Conservation (phyloP, 2,329 filamentous ascomycete genomes). For the Clonostachys rosea region DNA sequence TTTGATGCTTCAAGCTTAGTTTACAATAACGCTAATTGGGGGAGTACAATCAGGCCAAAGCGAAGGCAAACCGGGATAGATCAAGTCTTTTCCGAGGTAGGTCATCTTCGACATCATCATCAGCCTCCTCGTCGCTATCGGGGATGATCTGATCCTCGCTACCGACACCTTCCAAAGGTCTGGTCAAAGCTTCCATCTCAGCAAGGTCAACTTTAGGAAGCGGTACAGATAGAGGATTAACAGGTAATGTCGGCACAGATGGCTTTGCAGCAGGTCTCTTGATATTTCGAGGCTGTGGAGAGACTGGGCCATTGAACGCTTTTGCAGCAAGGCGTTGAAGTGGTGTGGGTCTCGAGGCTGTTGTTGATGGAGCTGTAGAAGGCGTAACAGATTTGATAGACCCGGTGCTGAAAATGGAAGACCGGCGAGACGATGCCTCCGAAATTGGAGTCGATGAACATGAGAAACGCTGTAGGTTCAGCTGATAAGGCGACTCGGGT, state of each 20-base stretch:
- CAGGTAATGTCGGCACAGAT: slow-evolving; percentile 20
- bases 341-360: slow-evolving; percentile 37
- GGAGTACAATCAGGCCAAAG: neutral
- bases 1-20: no score
- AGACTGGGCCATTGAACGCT: slow-evolving; percentile 23
- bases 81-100: slow-evolving; percentile 29
- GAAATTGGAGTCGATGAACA: slow-evolving; percentile 18
- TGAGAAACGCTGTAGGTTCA: slow-evolving; percentile 23
- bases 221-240: slow-evolving; percentile 51
- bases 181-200: slow-evolving; percentile 48
- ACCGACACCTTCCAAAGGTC: slow-evolving; percentile 25
- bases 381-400: slow-evolving; percentile 33
- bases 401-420: slow-evolving; percentile 26
- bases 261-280: slow-evolving; percentile 2
- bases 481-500: neutral
- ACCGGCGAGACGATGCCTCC: slow-evolving; percentile 24
- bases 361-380: slow-evolving; percentile 27
- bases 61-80: slow-evolving; percentile 41
- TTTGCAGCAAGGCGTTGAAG: slow-evolving; percentile 47
- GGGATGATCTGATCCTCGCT: slow-evolving; percentile 54
- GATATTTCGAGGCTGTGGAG: slow-evolving; percentile 17
- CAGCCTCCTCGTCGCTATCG: slow-evolving; percentile 44
- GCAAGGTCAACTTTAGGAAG: slow-evolving; percentile 48
- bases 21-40: no score
- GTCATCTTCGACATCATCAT: slow-evolving; percentile 20